Evolutionary conservation across 2,329 filamentous ascomycete genomes (phyloP), one percentile per base, ranked within the genome.

Genomic region (Cadophora malorum): DNA sequence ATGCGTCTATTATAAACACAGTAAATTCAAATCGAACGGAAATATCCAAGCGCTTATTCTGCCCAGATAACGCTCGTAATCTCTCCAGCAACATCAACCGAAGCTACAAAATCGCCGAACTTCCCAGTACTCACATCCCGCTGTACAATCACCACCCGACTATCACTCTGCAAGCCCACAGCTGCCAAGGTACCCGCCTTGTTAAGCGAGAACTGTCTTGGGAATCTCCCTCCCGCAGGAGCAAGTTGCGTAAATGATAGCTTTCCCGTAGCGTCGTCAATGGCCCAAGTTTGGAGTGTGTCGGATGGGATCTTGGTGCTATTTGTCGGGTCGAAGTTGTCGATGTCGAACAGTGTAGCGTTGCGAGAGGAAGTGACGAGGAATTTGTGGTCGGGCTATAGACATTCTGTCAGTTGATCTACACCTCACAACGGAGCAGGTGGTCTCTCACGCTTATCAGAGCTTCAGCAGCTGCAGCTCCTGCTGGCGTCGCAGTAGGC

Each of bases 321-420:
- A 75, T 84, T 81, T 71, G 74, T 69, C 67, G 78, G 65, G 73
- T 84, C 81, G 72, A 81, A 82, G 78, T 82, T 82, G 66, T 81
- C 79, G 65, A 86, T 81, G 16, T 74, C 74, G 76, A 89, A 85
- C 25, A 83, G 79, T 55, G 80, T 81, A 75, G 90, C 90, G 75
- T 86, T 85, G 69, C 92, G 89, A 70, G 91, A 91, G 2, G 89
- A 90, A 52, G 91, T 84, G 72, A 91, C 82, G 63, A 94, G 76
- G 80, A 88, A 91, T 45, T 83, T 85, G 68, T 83, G 81, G 74
- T 88, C 85, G 60, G 86, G 85, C 86, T 67, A 69, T 67, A 69
- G 61, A 41, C 56, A 1, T 21, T 35, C 2, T 38, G 31, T 70
- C 55, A 59, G 47, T 28, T 28, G 3, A 3, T 28, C 5, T 28